Evolutionary conservation across 1,284 basidiomycete genomes (phyloP).

Genomic region (Cryptococcus sp.): DNA sequence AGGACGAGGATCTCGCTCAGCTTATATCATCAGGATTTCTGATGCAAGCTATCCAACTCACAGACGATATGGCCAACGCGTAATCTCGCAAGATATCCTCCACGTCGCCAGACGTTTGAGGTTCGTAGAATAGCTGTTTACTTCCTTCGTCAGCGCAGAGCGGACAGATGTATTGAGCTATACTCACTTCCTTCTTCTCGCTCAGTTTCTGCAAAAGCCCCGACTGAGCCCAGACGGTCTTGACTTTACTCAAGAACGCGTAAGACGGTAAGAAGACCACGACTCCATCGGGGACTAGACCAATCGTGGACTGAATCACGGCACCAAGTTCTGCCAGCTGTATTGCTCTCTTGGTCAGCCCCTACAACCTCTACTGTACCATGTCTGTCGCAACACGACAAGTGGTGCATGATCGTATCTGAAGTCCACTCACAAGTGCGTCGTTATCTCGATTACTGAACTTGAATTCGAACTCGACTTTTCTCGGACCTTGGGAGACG

Average conservation of each 20-base stretch:
- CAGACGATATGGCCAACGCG: conserved; percentile 59
- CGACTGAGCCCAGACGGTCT: conserved; percentile 65
- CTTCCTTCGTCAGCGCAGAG: neutral
- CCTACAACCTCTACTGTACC: neutral
- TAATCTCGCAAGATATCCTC: conserved; percentile 78
- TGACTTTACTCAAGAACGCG: conserved; percentile 71
- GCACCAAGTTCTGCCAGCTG: conserved; percentile 84
- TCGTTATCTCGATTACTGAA: conserved; percentile 73
- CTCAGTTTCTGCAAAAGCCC: conserved; percentile 66
- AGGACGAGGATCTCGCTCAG: neutral
- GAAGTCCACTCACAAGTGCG: conserved; percentile 59
- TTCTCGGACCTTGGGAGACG: conserved; percentile 74
- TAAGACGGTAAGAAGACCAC: conserved; percentile 96
- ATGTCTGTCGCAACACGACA: too few species aligned
- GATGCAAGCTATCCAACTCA: conserved; percentile 9
- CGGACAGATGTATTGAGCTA: neutral
- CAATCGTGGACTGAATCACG: conserved; percentile 74
- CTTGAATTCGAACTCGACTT: conserved; percentile 78
- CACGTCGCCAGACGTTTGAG: conserved; percentile 72
- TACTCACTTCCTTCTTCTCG: conserved; percentile 68
- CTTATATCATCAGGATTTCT: neutral
- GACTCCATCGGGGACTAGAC: conserved; percentile 79
- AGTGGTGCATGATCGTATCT: neutral
- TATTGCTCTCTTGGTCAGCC: neutral
- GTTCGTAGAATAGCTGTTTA: conserved; percentile 81